These are phyloP conservation scores for Buddleja alternifolia DNA, from an alignment of 257 asterid genomes.

Conservation along the genomic window DNA sequence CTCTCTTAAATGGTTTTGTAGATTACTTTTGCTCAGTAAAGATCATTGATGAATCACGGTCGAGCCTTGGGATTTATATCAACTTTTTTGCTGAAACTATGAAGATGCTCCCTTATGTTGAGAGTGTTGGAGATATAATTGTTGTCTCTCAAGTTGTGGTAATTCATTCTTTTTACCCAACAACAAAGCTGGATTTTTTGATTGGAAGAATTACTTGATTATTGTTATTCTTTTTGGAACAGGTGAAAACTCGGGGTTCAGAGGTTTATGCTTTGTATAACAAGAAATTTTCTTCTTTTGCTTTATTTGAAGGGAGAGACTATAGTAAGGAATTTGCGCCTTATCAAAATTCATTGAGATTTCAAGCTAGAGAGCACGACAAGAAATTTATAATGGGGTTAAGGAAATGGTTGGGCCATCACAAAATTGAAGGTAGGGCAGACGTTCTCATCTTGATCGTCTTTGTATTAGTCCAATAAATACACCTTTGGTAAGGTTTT, in stretches of 20 bases:
- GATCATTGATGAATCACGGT: constrained; percentile 64
- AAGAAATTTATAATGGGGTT: constrained; percentile 43
- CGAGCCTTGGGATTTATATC: constrained; percentile 49
- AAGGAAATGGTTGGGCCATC: constrained; percentile 53
- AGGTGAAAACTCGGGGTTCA: constrained; percentile 59
- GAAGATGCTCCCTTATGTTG: constrained; percentile 66
- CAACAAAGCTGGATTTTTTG: background rate
- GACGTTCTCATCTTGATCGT: constrained; percentile 29
- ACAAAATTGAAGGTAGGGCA: constrained; percentile 50
- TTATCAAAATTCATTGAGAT: constrained; percentile 61
- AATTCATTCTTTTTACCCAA: constrained; percentile 7
- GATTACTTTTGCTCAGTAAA: constrained; percentile 58
- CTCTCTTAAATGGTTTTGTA: constrained; percentile 31
- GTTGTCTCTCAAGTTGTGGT: constrained; percentile 69
- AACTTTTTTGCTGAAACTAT: constrained; percentile 56
- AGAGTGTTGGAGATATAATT: constrained; percentile 64
- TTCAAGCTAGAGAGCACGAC: constrained; percentile 58
- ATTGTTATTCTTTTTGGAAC: constrained; percentile 14
- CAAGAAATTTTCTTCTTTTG: constrained; percentile 77
- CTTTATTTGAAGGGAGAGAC: constrained; percentile 59
- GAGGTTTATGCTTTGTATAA: constrained; percentile 62
- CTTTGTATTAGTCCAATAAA: background rate
- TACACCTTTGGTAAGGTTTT: background rate
- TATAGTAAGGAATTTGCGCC: constrained; percentile 45
- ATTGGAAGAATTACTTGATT: background rate